Base-by-base conservation (phyloP, 2,329 filamentous ascomycete species). In the Pseudocercospora eumusae region DNA sequence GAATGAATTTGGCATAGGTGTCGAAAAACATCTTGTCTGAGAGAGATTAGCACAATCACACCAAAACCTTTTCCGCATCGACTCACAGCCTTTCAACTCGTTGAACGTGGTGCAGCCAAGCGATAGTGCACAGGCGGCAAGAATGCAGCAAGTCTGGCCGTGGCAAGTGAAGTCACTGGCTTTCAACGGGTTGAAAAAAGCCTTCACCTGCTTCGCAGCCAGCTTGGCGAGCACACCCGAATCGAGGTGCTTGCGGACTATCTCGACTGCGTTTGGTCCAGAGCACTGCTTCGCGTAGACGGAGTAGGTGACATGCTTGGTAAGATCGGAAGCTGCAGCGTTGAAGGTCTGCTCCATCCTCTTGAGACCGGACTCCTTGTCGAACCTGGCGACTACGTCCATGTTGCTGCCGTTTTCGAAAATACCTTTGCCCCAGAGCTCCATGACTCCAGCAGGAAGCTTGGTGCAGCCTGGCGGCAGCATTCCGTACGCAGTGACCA, bases 151-250 rank as follows among this genome's bases (percentile, higher is more conserved):
- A 2, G 42, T 58, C 11, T 58, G 27, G n/a, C 44, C 56, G 4
- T 49, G 44, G 13, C 28, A 21, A 1, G 58, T 64, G 44, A 27
- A 63, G 21, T 65, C 58, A 3, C 31, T 20, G 15, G 49, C 13
- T 10, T 58, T 58, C n/a, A 58, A 52, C 9, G 64, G 61, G 27
- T 64, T 61, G 55, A 61, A 61, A 50, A 59, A 65, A 49, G 55
- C 60, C 18, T 58, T 44, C 23, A 65, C 59, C 33, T 63, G 52
- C 23, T 55, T 63, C 23, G 57, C 44, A 1, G 57, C 57, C 18
- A 65, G 40, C 10, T 56, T 59, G 33, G 56, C 55, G 21, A 65
- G 40, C 20, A 59, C 23, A 20, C 61, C 61, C 13, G 61, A 61
- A 44, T 65, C 64, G 4, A 65, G 50, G n/a, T 62, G 58, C 7